Evolutionary conservation across 2,329 filamentous ascomycete genomes (phyloP).

Genomic region (Allantophomopsis lycopodina): DNA sequence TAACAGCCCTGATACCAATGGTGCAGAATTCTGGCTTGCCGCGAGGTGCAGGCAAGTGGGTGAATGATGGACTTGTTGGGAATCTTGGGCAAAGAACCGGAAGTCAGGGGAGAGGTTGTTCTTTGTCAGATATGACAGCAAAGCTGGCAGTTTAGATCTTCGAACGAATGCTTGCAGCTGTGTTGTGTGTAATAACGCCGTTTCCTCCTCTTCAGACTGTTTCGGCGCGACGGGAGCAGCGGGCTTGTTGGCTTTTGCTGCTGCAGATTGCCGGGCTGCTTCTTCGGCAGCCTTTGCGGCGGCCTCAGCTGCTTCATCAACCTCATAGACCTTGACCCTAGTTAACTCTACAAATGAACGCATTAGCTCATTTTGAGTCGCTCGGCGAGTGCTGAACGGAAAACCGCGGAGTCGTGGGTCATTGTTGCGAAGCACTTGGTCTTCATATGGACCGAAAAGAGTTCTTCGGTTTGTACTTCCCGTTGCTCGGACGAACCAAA

Average conservation of each 20-base stretch:
- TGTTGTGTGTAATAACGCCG: conserved; percentile 67
- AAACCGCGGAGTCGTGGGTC: conserved; percentile 76
- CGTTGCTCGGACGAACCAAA: conserved; percentile 82
- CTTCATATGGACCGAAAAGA: conserved; percentile 83
- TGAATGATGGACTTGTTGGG: conserved; percentile 61
- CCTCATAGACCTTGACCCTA: conserved; percentile 68
- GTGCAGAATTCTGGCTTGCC: conserved; percentile 64
- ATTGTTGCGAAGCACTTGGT: conserved; percentile 65
- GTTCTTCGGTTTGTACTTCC: conserved; percentile 77
- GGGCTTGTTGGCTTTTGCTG: conserved; percentile 29
- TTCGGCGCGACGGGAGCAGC: conserved; percentile 36
- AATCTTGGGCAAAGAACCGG: conserved; percentile 54
- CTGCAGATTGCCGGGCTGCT: conserved; percentile 24
- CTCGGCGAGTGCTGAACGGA: conserved; percentile 82
- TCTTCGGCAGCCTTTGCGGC: conserved; percentile 31
- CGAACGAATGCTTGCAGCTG: conserved; percentile 82
- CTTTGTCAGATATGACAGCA: conserved; percentile 70
- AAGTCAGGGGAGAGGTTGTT: conserved; percentile 64
- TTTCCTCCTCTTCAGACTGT: conserved; percentile 71
- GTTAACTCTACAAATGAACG: conserved; percentile 89
- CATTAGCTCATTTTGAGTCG: conserved; percentile 91
- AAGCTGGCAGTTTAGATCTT: conserved; percentile 75
- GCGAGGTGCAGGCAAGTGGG: conserved; percentile 74
- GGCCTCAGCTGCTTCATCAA: conserved; percentile 51
- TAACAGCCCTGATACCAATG: conserved; percentile 66